Conservation (phyloP, 495 filamentous ascomycete genomes). For the Penicillium desertorum region DNA sequence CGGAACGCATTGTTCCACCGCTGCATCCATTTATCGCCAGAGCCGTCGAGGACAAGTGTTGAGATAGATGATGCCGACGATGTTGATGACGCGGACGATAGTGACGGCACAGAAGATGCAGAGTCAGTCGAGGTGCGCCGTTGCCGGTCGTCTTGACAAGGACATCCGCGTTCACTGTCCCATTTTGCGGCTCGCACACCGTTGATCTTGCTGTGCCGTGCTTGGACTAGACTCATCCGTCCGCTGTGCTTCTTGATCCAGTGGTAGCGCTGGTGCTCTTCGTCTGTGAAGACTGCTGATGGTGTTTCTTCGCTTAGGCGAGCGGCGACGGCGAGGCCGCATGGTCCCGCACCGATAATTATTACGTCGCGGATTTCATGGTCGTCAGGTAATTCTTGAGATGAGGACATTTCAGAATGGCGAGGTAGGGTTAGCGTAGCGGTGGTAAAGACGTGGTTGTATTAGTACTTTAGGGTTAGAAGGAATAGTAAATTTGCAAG, state of each 20-base stretch:
- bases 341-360: slow-evolving; percentile 63
- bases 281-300: slow-evolving; percentile 64
- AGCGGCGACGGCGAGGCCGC: slow-evolving; percentile 60
- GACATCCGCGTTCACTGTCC: slow-evolving; percentile 20
- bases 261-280: slow-evolving; percentile 63
- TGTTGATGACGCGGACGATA: slow-evolving; percentile 19
- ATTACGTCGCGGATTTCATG: slow-evolving; percentile 53
- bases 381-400: not conserved
- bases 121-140: slow-evolving; percentile 27
- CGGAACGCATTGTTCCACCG: slow-evolving; percentile 57
- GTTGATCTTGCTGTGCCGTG: slow-evolving; percentile 29
- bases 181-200: slow-evolving; percentile 36
- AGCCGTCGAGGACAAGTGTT: slow-evolving; percentile 53
- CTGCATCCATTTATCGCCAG: slow-evolving; percentile 53
- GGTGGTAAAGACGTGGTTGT: not conserved
- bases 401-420: not conserved
- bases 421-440: not conserved
- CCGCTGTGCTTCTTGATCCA: slow-evolving; percentile 59
- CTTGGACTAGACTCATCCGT: slow-evolving; percentile 44
- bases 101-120: slow-evolving; percentile 30
- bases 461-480: not conserved
- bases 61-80: slow-evolving; percentile 37
- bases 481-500: not conserved
- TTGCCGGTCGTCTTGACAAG: slow-evolving; percentile 22
- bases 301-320: slow-evolving; percentile 60